Evolutionary conservation across 805 yeast species (phyloP).

Genomic region (Cyberlindnera americana): DNA sequence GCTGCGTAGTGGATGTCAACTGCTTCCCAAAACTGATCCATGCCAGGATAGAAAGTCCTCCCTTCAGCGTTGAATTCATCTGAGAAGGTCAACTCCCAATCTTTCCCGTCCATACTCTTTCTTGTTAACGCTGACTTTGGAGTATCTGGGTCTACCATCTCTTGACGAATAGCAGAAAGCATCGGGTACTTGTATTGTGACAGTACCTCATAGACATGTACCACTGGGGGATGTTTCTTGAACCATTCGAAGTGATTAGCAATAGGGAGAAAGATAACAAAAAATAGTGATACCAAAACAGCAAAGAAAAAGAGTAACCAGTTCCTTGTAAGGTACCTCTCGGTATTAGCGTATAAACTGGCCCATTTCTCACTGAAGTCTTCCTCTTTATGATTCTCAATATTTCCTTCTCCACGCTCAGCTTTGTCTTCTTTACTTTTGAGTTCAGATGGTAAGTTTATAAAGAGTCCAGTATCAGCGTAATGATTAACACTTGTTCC

Average conservation of each 20-base stretch:
- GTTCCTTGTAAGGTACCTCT: background rate
- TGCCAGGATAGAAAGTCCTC: constrained; percentile 43
- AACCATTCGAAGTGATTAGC: constrained; percentile 3
- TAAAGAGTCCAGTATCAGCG: background rate
- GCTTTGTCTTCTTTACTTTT: constrained; percentile 2
- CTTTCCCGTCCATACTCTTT: constrained; percentile 31
- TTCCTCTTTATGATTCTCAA: no score
- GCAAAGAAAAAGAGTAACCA: background rate
- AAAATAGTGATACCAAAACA: background rate
- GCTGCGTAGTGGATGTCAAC: constrained; percentile 44
- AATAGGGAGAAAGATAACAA: constrained; percentile 3
- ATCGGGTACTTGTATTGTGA: constrained; percentile 55
- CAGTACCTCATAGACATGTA: constrained; percentile 33
- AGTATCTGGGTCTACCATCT: constrained; percentile 70
- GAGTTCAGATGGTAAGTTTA: constrained; percentile 1
- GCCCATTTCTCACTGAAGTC: no score
- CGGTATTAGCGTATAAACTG: no score
- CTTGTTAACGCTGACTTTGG: constrained; percentile 46
- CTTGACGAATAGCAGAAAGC: constrained; percentile 55
- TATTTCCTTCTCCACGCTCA: constrained; percentile 5
- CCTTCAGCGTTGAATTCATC: constrained; percentile 49
- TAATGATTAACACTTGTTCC: background rate
- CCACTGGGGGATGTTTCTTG: background rate
- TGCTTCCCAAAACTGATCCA: constrained; percentile 46
- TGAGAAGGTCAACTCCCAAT: constrained; percentile 43